Evolutionary conservation across 2,329 filamentous ascomycete species (phyloP).

Genomic region (Colletotrichum magnum): DNA sequence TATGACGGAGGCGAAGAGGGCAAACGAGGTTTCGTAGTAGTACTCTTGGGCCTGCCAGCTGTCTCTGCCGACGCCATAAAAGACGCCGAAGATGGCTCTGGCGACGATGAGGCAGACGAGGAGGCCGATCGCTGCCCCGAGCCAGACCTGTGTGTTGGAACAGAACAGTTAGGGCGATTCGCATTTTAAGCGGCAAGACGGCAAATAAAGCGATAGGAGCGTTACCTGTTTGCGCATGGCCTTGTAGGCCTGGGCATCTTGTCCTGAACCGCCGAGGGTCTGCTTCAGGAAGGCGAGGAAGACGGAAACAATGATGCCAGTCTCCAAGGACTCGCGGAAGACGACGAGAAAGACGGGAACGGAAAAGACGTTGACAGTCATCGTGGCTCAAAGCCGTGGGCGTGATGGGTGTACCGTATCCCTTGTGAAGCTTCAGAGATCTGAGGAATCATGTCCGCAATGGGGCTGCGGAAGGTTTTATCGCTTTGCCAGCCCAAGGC

Average conservation of each 20-base stretch:
- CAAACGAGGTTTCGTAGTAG: slow-evolving; percentile 86
- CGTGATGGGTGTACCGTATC: neutral
- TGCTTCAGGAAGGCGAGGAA: slow-evolving; percentile 89
- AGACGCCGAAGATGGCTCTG: slow-evolving; percentile 76
- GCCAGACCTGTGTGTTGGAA: slow-evolving; percentile 65
- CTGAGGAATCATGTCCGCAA: neutral
- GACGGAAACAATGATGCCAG: slow-evolving; percentile 88
- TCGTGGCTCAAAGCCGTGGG: slow-evolving; percentile 47
- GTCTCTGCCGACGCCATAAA: slow-evolving; percentile 77
- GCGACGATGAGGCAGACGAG: slow-evolving; percentile 74
- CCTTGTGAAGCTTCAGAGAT: too few species aligned
- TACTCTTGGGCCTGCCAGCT: slow-evolving; percentile 78
- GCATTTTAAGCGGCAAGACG: neutral
- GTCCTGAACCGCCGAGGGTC: slow-evolving; percentile 75
- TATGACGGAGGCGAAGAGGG: slow-evolving; percentile 81
- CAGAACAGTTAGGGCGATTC: neutral
- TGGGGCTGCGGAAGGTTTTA: neutral
- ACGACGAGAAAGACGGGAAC: slow-evolving; percentile 91
- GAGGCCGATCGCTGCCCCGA: slow-evolving; percentile 71
- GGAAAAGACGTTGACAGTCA: slow-evolving; percentile 80
- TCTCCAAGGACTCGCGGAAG: slow-evolving; percentile 88
- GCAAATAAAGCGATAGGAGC: neutral
- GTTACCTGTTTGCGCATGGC: slow-evolving; percentile 73
- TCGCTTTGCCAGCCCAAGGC: neutral
- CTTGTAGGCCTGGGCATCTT: slow-evolving; percentile 76